Evolutionary conservation across 73 alveolate species (phyloP).

Genomic region (Breviolum minutum): DNA sequence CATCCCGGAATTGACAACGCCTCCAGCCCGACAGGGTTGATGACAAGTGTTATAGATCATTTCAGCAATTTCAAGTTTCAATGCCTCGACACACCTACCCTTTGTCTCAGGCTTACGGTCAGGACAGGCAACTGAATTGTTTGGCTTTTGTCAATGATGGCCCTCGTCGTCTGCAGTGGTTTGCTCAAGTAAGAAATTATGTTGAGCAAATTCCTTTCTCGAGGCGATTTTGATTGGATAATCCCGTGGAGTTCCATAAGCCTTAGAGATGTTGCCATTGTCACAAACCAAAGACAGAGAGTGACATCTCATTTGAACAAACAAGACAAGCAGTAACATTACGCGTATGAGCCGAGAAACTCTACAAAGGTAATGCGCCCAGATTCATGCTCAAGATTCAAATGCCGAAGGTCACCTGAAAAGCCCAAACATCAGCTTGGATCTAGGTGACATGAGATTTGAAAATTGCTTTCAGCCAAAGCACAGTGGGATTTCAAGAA

Average conservation of each 20-base stretch:
- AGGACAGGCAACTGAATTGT: background rate
- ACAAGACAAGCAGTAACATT: background rate
- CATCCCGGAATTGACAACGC: background rate
- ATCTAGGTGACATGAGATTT: background rate
- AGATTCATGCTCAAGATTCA: background rate
- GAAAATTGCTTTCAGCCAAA: background rate
- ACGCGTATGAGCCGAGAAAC: background rate
- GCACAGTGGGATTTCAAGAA: background rate
- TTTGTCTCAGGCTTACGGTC: background rate
- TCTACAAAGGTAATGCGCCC: background rate
- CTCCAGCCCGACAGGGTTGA: no score
- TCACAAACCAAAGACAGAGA: background rate
- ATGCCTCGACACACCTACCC: background rate
- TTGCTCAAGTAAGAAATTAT: background rate
- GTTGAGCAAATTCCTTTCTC: background rate
- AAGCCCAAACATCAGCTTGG: background rate
- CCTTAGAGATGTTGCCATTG: background rate
- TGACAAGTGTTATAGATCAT: no score
- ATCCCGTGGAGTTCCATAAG: background rate
- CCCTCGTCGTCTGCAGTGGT: background rate
- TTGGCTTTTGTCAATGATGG: background rate
- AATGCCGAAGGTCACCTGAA: background rate
- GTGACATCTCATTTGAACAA: background rate
- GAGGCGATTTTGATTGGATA: background rate
- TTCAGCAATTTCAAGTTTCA: background rate